Evolutionary conservation across 345 rosid genomes (phyloP).

Genomic region (Acer negundo): DNA sequence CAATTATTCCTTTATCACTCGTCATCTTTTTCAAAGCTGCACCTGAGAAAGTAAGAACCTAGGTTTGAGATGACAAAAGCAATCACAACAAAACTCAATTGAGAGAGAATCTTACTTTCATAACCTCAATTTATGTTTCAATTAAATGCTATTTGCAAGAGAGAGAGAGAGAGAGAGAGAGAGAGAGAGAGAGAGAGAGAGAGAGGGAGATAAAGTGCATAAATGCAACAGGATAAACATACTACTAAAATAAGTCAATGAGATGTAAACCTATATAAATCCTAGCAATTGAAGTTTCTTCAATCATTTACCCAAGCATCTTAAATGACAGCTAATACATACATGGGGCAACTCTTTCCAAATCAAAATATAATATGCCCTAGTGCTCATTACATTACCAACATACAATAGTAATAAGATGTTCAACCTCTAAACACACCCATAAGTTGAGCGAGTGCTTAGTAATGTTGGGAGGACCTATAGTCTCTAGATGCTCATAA

Average conservation of each 20-base stretch:
- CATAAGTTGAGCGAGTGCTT: neutral
- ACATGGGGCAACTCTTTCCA: neutral
- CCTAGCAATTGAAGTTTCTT: neutral
- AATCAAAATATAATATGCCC: neutral
- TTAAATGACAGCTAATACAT: neutral
- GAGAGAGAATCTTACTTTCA: neutral
- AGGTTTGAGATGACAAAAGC: slow-evolving; percentile 13
- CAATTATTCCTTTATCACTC: slow-evolving; percentile 70
- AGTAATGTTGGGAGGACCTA: neutral
- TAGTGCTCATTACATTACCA: neutral
- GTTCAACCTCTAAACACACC: neutral
- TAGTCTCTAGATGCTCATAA: too few relatives aligned
- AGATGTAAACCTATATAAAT: neutral
- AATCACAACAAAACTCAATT: neutral
- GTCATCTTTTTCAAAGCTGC: slow-evolving; percentile 57
- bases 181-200: neutral
- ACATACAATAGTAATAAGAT: neutral
- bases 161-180: neutral
- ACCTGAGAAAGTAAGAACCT: slow-evolving; percentile 41
- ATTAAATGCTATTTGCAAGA: neutral
- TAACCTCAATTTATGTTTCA: neutral
- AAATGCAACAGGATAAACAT: neutral
- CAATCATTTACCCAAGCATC: slow-evolving; percentile 4
- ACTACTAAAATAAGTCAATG: neutral
- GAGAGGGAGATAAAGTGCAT: too few relatives aligned